Percentiles rank a stretch among this genome's conserved stretches.
phyloP scores from a whole-genome alignment of 768 basidiomycete species.

The Arthromyces matolae region DNA sequence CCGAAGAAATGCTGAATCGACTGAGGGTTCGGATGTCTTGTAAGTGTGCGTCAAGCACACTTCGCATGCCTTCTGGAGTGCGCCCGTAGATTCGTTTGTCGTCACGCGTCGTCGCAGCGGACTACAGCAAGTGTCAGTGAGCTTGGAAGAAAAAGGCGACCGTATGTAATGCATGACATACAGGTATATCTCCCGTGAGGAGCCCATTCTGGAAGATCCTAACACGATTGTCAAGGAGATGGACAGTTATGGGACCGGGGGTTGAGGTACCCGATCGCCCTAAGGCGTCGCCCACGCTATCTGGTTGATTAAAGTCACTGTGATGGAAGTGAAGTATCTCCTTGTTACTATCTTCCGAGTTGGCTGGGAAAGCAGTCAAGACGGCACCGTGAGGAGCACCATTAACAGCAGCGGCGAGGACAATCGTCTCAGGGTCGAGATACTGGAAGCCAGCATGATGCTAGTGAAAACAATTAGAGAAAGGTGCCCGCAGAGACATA shows the following conservation, averaged over 20 bases:
- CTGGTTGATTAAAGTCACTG: conserved; percentile 6
- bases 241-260: conserved; percentile 25
- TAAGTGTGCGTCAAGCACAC: no score
- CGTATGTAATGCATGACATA: no score
- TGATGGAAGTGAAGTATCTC: not conserved
- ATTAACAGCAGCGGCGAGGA: not conserved
- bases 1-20: no score
- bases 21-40: no score
- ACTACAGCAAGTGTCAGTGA: conserved; percentile 1
- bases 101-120: not conserved
- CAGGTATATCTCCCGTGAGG: conserved; percentile 4
- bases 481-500: not conserved
- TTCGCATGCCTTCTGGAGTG: no score
- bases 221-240: not conserved
- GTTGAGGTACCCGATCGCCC: not conserved
- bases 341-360: not conserved
- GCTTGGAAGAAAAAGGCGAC: no score
- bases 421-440: not conserved
- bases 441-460: not conserved
- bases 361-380: not conserved
- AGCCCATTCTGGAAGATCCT: conserved; percentile 2
- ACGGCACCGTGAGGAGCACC: not conserved
- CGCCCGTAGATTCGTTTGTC: not conserved
- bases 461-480: not conserved
- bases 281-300: not conserved